These are phyloP conservation scores for Chrysochromulina tobinii DNA, from an alignment of 78 protist genomes.

Conservation along the genomic window DNA sequence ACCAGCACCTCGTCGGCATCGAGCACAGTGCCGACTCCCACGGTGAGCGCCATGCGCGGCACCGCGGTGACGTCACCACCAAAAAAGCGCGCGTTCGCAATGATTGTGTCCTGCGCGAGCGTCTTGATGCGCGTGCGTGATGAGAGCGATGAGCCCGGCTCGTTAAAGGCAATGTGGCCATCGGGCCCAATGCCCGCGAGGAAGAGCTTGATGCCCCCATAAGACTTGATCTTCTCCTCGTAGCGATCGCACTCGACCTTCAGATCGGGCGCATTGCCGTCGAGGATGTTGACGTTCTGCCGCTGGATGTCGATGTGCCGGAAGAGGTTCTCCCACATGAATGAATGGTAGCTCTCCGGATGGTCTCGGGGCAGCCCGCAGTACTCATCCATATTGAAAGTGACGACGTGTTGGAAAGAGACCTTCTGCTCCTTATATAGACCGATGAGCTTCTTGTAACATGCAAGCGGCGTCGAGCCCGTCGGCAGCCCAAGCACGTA, in stretches of 20 bases:
- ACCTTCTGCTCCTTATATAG: constrained; percentile 55
- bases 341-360: constrained; percentile 81
- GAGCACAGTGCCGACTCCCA: constrained; percentile 89
- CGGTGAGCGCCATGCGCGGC: constrained; percentile 85
- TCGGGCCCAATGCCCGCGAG: constrained; percentile 45
- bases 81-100: constrained; percentile 82
- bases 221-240: constrained; percentile 59
- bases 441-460: not conserved
- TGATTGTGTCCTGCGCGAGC: constrained; percentile 75
- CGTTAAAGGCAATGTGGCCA: constrained; percentile 95
- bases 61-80: constrained; percentile 70
- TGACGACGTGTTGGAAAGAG: constrained; percentile 66
- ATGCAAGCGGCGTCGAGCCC: constrained; percentile 69
- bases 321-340: constrained; percentile 81
- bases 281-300: constrained; percentile 72
- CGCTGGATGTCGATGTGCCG: constrained; percentile 76
- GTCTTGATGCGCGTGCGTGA: constrained; percentile 81
- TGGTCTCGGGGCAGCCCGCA: constrained; percentile 58
- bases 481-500: constrained; percentile 83
- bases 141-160: constrained; percentile 81
- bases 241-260: constrained; percentile 60
- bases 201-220: not conserved
- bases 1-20: constrained; percentile 77
- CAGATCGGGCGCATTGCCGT: constrained; percentile 71
- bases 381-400: constrained; percentile 93